phyloP scores from a whole-genome alignment of 805 yeast species.

The Pichia heedii region DNA sequence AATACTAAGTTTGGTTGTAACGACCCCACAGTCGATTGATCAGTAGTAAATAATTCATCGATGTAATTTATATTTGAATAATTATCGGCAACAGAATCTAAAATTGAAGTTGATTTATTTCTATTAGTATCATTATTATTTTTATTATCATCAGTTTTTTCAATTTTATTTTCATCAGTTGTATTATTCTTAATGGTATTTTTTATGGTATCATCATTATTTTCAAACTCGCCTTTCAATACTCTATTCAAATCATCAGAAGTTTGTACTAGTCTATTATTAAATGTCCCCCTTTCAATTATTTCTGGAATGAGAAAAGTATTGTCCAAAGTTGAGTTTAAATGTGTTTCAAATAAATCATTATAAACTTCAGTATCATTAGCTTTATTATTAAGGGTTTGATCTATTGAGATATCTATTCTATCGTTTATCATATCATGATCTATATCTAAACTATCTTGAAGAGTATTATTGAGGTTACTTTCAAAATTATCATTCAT shows the following conservation, averaged over 20 bases:
- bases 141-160: neutral
- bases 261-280: conserved; percentile 17
- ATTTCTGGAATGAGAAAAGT: conserved; percentile 22
- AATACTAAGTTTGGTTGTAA: conserved; percentile 1
- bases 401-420: neutral
- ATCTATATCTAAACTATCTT: neutral
- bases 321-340: conserved; percentile 2
- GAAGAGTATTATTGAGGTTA: neutral
- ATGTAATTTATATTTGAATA: conserved; percentile 3
- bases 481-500: neutral
- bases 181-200: neutral
- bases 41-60: conserved; percentile 1
- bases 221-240: neutral
- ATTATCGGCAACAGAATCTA: conserved; percentile 8
- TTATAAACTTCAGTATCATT: neutral
- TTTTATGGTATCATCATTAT: neutral
- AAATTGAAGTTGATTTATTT: conserved; percentile 2
- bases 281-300: conserved; percentile 22
- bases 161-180: neutral
- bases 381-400: neutral
- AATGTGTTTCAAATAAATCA: neutral
- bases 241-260: conserved; percentile 3
- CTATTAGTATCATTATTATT: neutral
- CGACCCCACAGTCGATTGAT: conserved; percentile 8
- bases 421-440: neutral